A percentile compares a stretch with the other conserved stretches of the same genome.
These are phyloP conservation scores for Chlorella ohadii DNA, from an alignment of 139 green algal species.

Conservation along the genomic window DNA sequence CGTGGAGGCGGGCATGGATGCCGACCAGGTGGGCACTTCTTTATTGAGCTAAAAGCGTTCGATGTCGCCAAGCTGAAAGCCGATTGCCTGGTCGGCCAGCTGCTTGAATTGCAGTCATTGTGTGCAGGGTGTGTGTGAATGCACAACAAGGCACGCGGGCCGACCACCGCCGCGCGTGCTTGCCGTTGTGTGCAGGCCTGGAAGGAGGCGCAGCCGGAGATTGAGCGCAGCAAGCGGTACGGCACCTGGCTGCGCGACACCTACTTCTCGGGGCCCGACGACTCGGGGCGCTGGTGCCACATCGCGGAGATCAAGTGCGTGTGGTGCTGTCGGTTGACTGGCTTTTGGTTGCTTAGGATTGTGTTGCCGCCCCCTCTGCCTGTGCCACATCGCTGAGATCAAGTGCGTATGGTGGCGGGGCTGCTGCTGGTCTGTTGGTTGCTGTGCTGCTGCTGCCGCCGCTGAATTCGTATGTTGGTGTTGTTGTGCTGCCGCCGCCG, in stretches of 20 bases:
- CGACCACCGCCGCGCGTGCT: too few species aligned
- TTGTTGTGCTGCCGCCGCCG: not conserved
- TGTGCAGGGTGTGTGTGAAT: too few species aligned
- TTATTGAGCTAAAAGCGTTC: too few species aligned
- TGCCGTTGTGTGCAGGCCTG: slow-evolving; percentile 58
- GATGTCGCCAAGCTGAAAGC: too few species aligned
- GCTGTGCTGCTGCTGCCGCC: not conserved
- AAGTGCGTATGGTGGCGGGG: slow-evolving; percentile 42
- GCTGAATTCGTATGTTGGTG: too few species aligned
- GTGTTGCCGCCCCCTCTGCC: too few species aligned
- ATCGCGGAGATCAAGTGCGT: slow-evolving; percentile 64
- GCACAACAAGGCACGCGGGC: too few species aligned
- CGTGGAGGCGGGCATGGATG: slow-evolving; percentile 63
- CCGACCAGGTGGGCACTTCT: slow-evolving; percentile 20
- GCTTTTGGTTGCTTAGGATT: too few species aligned
- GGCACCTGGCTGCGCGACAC: slow-evolving; percentile 70
- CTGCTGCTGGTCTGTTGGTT: not conserved
- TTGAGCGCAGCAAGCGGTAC: slow-evolving; percentile 46
- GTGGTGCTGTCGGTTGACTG: too few species aligned
- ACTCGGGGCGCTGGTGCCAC: slow-evolving; percentile 53
- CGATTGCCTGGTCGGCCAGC: too few species aligned
- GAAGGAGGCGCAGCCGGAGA: slow-evolving; percentile 52
- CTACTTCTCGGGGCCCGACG: slow-evolving; percentile 57
- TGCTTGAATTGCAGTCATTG: too few species aligned
- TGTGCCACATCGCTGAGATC: slow-evolving; percentile 70